Evolutionary conservation across 352 stramenopile species (phyloP), one percentile per base, ranked within the genome.

Genomic region (Pythium pyrilobum): DNA sequence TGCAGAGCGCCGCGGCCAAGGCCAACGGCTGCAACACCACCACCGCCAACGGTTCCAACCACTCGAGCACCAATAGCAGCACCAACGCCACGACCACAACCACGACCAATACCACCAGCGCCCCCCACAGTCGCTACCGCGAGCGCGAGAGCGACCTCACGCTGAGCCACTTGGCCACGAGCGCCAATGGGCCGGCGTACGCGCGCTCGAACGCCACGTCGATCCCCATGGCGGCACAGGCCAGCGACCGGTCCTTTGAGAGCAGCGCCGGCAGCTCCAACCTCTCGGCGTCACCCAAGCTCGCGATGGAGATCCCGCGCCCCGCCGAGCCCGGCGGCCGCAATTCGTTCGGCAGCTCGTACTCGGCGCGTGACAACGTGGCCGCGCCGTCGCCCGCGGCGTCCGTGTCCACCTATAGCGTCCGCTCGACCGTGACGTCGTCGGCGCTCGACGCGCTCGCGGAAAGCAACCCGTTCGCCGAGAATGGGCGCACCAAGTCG

Each of bases 401-500:
- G 34, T n/a, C 41, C 43, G 28, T 66, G 1, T 52, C 64, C 1
- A 15, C 21, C 24, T 77, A 75, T 44, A 63, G 65, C 29, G 8
- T 63, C 24, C 63, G 62, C 37, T 49, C 69, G 20, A 66, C 52
- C 0, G 28, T 51, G 12, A 21, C 34, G 46, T 53, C 63, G 40
- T 40, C 53, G 71, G 4, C 69, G 81, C 38, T 56, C 64, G 20
- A 53, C 56, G 16, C 32, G 46, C 27, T 56, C 27, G 28, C 36
- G 42, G 55, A 76, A 56, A 63, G 42, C 34, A 88, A 86, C 54
- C 59, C 72, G 12, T 51, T 88, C 33, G 63, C 69, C 9, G 81
- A 91, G 61, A 81, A 84, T 43, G 81, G 77, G n/a, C 74, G 80
- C 54, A 88, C 68, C 37, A 61, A 70, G 21, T 86, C 76, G 20